Evolutionary conservation across 129 eudicot genomes (phyloP), one percentile per base, ranked within the genome.

Genomic region (Oenanthe sinensis): DNA sequence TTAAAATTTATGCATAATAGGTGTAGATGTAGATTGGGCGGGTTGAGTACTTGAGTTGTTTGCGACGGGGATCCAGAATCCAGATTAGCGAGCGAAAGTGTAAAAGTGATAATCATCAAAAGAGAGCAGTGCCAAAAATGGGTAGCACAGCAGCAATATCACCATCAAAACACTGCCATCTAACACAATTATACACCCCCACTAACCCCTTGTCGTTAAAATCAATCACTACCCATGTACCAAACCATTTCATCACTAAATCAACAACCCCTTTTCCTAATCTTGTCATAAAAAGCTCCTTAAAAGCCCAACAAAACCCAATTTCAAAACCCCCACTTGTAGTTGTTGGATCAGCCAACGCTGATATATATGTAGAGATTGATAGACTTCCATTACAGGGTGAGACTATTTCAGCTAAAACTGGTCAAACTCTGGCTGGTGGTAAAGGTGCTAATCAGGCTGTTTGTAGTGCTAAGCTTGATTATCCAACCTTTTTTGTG

Each of bases 401-500:
- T 0, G 98, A 93, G 77, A 93, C 98, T 4, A 47, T 93, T 2
- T 91, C 97, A 0, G 98, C 98, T n/a, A 82, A 82, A 5, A 86
- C 90, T n/a, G 97, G 97, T 5, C 96, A 89, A 52, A 93, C 97
- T 44, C 79, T 93, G 20, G 98, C 97, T 4, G 98, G 98, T 14
- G 97, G 98, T 58, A 93, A 93, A 78, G 98, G 98, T 28, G 98
- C 98, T 16, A 93, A 93, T 44, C 98, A 93, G 72, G 97, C 97
- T 1, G 98, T 93, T 4, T 93, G 98, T 24, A 89, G 96, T 22
- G 89, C 90, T 8, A 89, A 86, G 81, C 78, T 93, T 47, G 81
- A 83, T 1, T 85, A 93, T 69, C 98, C 98, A 11, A 93, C 98
- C 33, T 89, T 89, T 75, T 93, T 93, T 58, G 73, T 89, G 63